Percentiles rank a stretch among this genome's conserved stretches.
Conservation (phyloP, 129 eudicot genomes). For the Flaveria sonorensis region DNA sequence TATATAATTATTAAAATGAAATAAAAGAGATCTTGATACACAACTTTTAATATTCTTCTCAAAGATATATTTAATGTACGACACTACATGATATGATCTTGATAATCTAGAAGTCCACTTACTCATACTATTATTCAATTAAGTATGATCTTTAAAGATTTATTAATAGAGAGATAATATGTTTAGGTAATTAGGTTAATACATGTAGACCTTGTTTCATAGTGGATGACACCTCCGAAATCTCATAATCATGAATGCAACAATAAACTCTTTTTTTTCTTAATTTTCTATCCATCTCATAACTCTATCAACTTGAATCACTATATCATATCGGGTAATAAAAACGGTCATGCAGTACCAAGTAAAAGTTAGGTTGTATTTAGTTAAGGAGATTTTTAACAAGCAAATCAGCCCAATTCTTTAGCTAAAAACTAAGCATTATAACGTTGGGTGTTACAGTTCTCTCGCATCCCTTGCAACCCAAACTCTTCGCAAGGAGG, state of each 20-base stretch:
- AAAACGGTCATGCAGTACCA: no score
- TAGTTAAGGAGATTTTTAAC: no score
- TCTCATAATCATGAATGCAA: slow-evolving; percentile 23
- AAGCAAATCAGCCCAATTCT: no score
- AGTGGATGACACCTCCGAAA: slow-evolving; percentile 30
- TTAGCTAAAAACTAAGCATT: no score
- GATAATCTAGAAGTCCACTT: not conserved
- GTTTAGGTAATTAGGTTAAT: slow-evolving; percentile 1
- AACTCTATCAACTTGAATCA: not conserved
- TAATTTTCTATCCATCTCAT: not conserved
- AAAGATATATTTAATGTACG: not conserved
- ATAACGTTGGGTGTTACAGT: no score
- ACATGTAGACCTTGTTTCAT: slow-evolving; percentile 17
- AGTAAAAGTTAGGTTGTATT: no score
- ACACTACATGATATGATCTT: not conserved
- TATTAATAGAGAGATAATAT: not conserved
- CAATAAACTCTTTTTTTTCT: not conserved
- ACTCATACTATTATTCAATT: not conserved
- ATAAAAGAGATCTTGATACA: not conserved
- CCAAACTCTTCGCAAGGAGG: no score
- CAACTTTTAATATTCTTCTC: not conserved
- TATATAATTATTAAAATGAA: not conserved
- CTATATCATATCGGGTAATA: not conserved
- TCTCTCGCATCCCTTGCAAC: no score
- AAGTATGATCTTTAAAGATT: not conserved